These are phyloP conservation scores for Wickerhamomyces xylosicus DNA, from an alignment of 805 yeast species.

Conservation along the genomic window DNA sequence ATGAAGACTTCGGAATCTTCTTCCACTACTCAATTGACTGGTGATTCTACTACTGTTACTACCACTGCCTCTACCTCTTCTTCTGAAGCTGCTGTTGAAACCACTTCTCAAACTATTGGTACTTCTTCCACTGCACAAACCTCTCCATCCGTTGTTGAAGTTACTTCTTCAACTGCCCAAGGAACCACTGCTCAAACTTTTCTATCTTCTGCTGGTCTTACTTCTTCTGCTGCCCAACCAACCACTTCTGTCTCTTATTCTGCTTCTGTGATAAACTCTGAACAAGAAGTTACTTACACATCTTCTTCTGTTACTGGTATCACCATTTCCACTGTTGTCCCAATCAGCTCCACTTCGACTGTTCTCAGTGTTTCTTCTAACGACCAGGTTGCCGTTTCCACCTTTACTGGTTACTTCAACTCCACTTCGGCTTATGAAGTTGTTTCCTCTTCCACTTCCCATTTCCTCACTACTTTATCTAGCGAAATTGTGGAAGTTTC, in stretches of 20 bases:
- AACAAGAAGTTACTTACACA: not conserved
- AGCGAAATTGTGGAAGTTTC: not conserved
- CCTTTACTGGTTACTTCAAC: not conserved
- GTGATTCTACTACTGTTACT: not conserved
- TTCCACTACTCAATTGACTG: not conserved
- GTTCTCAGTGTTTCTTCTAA: not conserved
- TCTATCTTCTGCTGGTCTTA: too few species aligned
- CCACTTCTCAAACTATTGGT: not conserved
- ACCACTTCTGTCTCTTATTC: not conserved
- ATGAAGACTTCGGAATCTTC: slow-evolving; percentile 6
- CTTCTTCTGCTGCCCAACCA: too few species aligned
- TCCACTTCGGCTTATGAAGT: not conserved
- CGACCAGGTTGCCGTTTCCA: not conserved
- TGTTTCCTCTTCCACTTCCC: not conserved
- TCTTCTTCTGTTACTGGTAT: not conserved
- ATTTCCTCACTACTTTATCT: not conserved
- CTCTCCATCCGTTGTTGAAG: too few species aligned
- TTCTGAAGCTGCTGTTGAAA: not conserved
- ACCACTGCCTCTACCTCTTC: not conserved
- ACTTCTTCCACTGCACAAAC: not conserved
- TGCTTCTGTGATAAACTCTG: not conserved
- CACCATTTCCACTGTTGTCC: not conserved
- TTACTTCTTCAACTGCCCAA: too few species aligned
- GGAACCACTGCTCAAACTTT: too few species aligned
- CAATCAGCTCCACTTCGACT: not conserved